A percentile compares a stretch with the other conserved stretches of the same genome.
These are phyloP conservation scores for Jackrogersella multiformis DNA, from an alignment of 495 filamentous ascomycete genomes.

Conservation along the genomic window DNA sequence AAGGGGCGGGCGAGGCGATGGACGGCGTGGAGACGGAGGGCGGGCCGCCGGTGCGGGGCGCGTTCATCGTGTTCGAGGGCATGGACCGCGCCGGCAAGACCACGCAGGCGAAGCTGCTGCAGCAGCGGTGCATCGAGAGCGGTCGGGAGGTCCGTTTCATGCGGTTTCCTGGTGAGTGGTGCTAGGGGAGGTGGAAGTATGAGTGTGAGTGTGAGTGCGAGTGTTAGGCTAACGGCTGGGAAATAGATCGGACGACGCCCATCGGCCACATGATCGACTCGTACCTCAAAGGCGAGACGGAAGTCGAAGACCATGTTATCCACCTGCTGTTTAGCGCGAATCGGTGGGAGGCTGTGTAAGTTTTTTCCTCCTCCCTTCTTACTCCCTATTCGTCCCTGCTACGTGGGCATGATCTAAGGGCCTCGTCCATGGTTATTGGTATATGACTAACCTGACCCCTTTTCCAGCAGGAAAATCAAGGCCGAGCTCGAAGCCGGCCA, in stretches of 20 bases:
- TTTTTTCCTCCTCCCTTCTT: not conserved
- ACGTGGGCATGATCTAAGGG: not conserved
- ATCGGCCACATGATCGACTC: slow-evolving; percentile 90
- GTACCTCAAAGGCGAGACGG: slow-evolving; percentile 78
- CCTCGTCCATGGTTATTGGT: not conserved
- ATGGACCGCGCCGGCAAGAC: slow-evolving; percentile 96
- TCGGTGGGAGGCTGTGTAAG: slow-evolving; percentile 85
- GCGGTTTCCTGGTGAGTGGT: slow-evolving; percentile 82
- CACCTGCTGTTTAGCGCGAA: slow-evolving; percentile 97
- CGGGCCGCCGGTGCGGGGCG: slow-evolving; percentile 61
- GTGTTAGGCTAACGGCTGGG: not conserved
- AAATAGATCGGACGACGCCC: slow-evolving; percentile 81
- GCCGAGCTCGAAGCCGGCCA: slow-evolving; percentile 68
- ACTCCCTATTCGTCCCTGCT: no score
- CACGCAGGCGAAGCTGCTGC: slow-evolving; percentile 84
- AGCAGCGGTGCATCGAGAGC: slow-evolving; percentile 64
- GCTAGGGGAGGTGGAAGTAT: no score
- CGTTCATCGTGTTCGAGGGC: slow-evolving; percentile 90
- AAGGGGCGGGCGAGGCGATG: slow-evolving; percentile 7
- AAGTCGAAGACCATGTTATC: slow-evolving; percentile 90
- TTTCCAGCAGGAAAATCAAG: slow-evolving; percentile 64
- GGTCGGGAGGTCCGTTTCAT: slow-evolving; percentile 75
- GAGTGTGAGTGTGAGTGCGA: not conserved
- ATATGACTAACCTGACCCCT: no score
- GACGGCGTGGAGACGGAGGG: slow-evolving; percentile 34